These are phyloP conservation scores for Boletus holoroseus DNA, from an alignment of 1,284 basidiomycete genomes.

Conservation along the genomic window DNA sequence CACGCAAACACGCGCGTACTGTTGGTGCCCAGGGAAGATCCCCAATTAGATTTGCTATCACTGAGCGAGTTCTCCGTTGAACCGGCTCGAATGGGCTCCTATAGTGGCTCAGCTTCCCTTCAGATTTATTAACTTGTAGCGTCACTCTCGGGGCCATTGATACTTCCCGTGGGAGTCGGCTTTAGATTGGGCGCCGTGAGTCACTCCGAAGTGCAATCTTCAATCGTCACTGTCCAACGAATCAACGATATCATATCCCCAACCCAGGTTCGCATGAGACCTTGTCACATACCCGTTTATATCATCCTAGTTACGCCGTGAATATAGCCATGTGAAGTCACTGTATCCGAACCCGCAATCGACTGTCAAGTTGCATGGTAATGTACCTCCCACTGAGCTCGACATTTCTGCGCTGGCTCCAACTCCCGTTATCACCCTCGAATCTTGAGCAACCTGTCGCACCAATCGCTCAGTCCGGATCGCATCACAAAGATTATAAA, in stretches of 20 bases:
- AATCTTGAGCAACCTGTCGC: not conserved
- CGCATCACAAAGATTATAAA: constrained; percentile 12
- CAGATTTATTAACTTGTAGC: not conserved
- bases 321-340: not conserved
- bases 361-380: not conserved
- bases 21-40: not conserved
- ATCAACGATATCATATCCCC: no score
- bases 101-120: not conserved
- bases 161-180: constrained; percentile 9
- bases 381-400: constrained; percentile 18
- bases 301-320: no score
- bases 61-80: no score
- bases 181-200: not conserved
- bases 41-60: no score
- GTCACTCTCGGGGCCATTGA: not conserved
- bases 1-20: not conserved
- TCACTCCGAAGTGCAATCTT: not conserved
- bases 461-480: not conserved
- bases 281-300: not conserved
- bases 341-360: no score
- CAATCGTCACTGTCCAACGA: not conserved
- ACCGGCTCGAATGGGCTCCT: not conserved
- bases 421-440: constrained; percentile 3
- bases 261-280: not conserved
- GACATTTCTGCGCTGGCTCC: constrained; percentile 12